A percentile compares a stretch with the other conserved stretches of the same genome.
Conservation (phyloP, 306 rosid species). For the Rubus parviflorus region DNA sequence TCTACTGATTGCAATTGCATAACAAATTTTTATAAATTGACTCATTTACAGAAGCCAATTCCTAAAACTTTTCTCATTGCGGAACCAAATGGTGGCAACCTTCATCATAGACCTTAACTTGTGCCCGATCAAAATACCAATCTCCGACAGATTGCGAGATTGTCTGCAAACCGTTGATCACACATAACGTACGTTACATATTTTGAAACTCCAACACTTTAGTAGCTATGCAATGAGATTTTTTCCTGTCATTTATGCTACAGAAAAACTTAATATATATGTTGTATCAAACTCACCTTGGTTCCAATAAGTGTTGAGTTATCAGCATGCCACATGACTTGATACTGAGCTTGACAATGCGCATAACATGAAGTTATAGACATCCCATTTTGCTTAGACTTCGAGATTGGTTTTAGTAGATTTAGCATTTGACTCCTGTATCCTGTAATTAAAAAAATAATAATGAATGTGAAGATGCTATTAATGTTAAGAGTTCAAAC, state of each 20-base stretch:
- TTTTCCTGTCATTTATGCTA: background rate
- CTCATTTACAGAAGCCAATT: background rate
- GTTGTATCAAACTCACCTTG: conserved; percentile 50
- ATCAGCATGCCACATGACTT: conserved; percentile 78
- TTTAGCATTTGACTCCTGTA: conserved; percentile 80
- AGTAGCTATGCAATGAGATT: background rate
- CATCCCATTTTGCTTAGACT: conserved; percentile 60
- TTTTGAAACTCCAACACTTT: background rate
- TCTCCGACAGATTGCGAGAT: conserved; percentile 86
- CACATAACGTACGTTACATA: conserved; percentile 12
- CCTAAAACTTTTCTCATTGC: background rate
- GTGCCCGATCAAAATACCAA: conserved; percentile 82
- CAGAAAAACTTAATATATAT: background rate
- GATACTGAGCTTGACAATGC: conserved; percentile 90
- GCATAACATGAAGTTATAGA: conserved; percentile 82
- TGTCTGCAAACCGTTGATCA: conserved; percentile 43
- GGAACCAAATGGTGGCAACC: conserved; percentile 64
- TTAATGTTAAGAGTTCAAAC: conserved; percentile 9
- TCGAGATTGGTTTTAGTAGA: conserved; percentile 49
- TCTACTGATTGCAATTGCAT: conserved; percentile 18
- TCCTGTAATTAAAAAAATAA: conserved; percentile 38
- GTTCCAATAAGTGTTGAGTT: conserved; percentile 60
- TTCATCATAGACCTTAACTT: conserved; percentile 59
- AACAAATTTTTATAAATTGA: background rate
- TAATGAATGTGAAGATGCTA: background rate